These are phyloP conservation scores for Hylodesmum podocarpum DNA, from an alignment of 306 rosid genomes.

Conservation along the genomic window DNA sequence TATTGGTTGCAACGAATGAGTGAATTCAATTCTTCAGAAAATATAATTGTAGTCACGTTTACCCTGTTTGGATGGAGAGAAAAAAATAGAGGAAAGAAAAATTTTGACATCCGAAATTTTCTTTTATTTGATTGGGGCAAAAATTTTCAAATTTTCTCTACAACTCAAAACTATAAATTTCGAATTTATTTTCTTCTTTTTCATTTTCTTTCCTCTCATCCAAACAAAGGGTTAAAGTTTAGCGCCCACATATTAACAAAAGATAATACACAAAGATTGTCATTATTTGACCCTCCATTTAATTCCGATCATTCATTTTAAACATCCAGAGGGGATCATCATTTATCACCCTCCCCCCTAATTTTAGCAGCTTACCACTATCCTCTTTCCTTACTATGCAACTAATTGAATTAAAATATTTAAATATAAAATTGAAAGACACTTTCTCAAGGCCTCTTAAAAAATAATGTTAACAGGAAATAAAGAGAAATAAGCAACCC, in stretches of 20 bases:
- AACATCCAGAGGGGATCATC: neutral
- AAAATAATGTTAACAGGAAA: neutral
- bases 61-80: neutral
- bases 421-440: constrained; percentile 11
- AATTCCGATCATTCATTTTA: constrained; percentile 7
- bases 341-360: neutral
- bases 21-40: neutral
- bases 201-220: neutral
- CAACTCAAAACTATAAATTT: neutral
- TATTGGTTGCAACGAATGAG: neutral
- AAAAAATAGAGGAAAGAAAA: neutral
- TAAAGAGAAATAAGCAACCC: constrained; percentile 13
- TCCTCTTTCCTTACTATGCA: neutral
- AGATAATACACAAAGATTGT: neutral
- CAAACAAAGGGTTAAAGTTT: neutral
- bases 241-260: neutral
- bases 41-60: neutral
- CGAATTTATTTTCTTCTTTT: neutral
- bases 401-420: neutral
- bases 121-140: neutral
- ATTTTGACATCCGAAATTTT: neutral
- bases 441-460: neutral
- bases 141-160: neutral
- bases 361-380: neutral
- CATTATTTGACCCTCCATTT: neutral